phyloP scores from a whole-genome alignment of 2,329 filamentous ascomycete genomes.

The Cladosporium oxysporum region DNA sequence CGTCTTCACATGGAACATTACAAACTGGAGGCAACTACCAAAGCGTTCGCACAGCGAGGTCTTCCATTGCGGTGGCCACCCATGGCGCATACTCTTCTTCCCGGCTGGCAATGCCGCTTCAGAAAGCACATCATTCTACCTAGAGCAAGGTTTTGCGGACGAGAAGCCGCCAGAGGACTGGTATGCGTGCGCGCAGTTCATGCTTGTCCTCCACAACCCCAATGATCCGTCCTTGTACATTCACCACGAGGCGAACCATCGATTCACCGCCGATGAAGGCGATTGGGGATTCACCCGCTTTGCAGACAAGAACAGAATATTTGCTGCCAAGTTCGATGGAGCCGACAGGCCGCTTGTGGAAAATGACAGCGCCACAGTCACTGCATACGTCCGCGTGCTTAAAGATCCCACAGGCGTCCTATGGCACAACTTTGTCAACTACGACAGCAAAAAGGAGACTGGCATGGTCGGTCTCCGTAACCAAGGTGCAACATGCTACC shows the following conservation, averaged over 20 bases:
- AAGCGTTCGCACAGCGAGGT: slow-evolving; percentile 85
- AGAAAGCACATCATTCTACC: slow-evolving; percentile 90
- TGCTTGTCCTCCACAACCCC: slow-evolving; percentile 89
- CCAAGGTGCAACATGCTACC: slow-evolving; percentile 73
- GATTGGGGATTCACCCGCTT: slow-evolving; percentile 99
- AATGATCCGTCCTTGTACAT: slow-evolving; percentile 83
- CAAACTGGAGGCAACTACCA: slow-evolving; percentile 73
- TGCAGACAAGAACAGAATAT: slow-evolving; percentile 82
- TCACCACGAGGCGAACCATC: slow-evolving; percentile 81
- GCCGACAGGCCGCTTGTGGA: slow-evolving; percentile 71
- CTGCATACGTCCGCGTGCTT: slow-evolving; percentile 77
- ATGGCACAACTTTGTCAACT: slow-evolving; percentile 91
- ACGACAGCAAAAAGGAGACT: slow-evolving; percentile 99
- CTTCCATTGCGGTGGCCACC: slow-evolving; percentile 82
- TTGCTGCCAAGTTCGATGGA: slow-evolving; percentile 74
- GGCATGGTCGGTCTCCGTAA: slow-evolving; percentile 96
- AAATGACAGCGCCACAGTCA: slow-evolving; percentile 75
- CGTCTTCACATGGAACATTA: slow-evolving; percentile 82
- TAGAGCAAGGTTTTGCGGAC: slow-evolving; percentile 88
- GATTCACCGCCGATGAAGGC: slow-evolving; percentile 93
- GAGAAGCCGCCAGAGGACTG: slow-evolving; percentile 79
- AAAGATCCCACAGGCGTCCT: slow-evolving; percentile 86
- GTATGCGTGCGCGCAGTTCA: slow-evolving; percentile 96
- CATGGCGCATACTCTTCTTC: slow-evolving; percentile 96
- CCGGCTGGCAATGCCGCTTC: slow-evolving; percentile 86